Evolutionary conservation across 139 green algal genomes (phyloP), one percentile per base, ranked within the genome.

Genomic region (Nannochloris sp.): DNA sequence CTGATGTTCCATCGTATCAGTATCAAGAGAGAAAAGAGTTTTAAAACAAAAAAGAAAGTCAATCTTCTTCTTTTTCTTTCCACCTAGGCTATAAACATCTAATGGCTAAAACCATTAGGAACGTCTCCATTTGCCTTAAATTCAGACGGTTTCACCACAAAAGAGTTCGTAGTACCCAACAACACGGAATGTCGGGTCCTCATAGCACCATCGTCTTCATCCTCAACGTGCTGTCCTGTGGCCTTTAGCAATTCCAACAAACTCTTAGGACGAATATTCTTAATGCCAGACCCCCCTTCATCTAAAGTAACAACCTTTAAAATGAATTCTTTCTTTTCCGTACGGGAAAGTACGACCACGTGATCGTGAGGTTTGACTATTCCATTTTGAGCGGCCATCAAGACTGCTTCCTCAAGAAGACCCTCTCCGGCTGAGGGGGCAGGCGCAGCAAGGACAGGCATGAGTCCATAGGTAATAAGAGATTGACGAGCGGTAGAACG

Each of bases 381-480:
- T 6, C 83, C 83, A 30, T 76, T 60, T 8, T 32, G 29, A 3
- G 64, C 48, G 27, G 81, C 82, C 68, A 86, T 80, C 24, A 24
- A 24, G 23, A 79, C 66, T 4, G 85, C 83, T 63, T 95, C 86
- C 60, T 89, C 71, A 44, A 92, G 68, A 60, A 90, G 63, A 14
- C 61, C 60, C 63, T 84, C 79, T 29, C 78, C 78, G 47, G 76
- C 83, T 13, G 62, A 74, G 19, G 84, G 79, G 14, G 76, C 80
- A 15, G 88, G 87, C 3, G 88, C 79, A 0, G 90, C 90, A 42
- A 96, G 81, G 65, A 95, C 82, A 30, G 90, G 90, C 65, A 93
- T 70, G 31, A 96, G 75, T 59, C 86, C 87, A 23, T 83, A 82
- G 32, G 71, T 76, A 34, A 96, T 64, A 24, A 90, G 76, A 63